Evolutionary conservation across 257 asterid species (phyloP), one percentile per base, ranked within the genome.

Genomic region (Petrea volubilis): DNA sequence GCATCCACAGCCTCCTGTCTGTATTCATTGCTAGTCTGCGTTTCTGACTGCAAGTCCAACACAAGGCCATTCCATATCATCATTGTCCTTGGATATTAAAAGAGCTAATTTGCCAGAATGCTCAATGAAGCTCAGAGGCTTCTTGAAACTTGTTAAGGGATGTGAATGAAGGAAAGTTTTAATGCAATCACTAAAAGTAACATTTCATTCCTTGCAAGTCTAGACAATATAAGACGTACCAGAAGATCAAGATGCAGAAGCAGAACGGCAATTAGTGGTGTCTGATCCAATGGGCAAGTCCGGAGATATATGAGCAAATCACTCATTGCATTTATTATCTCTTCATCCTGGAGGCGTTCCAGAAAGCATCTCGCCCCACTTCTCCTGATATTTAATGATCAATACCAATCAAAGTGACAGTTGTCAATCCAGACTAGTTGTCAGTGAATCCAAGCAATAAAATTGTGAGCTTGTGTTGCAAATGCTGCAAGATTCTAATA

Each of bases 1-100:
- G 89, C 81, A 78, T 86, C 91, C n/a, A 89, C 83, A 23, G 95
- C 91, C 70, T 84, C 91, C 64, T 81, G 86, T 77, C 85, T 81
- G 50, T 80, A 78, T 25, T 59, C 25, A 36, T 64, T 70, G 76
- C 71, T 73, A 23, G 23, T 21, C 4, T 78, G 75, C 49, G 70
- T 76, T 44, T 74, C 92, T n/a, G 79, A 77, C 97, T 88, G 90
- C 83, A 81, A 79, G 59, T 62, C 43, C 63, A 67, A 43, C 20
- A 62, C 65, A 70, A 56, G 5, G 14, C 1, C 24, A 36, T 62
- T 62, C 58, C 31, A n/a, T 13, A 44, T 55, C 33, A 64, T 13
- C 18, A 31, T 23, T 8, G n/a, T 64, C 46, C 58, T 18, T 41
- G 12, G 60, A 59, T 21, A 59, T 28, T 27, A 20, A 5, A 17